Evolutionary conservation across 345 rosid genomes (phyloP), one percentile per base, ranked within the genome.

Genomic region (Populus pruinosa): DNA sequence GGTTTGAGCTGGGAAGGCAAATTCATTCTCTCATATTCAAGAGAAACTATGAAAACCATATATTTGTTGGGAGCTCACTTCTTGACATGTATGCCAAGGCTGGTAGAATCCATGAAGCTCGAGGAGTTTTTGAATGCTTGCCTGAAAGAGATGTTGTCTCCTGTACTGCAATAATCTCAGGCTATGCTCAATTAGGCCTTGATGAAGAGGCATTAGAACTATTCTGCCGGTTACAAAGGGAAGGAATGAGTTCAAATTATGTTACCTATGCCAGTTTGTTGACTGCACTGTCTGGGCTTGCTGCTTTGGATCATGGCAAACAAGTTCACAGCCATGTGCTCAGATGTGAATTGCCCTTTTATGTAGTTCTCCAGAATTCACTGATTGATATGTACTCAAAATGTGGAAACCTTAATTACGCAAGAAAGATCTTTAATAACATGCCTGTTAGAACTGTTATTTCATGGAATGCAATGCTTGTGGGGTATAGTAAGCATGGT

Each of bases 51-150:
- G 89, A 88, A 73, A 79, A 90, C 69, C 88, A 91, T 68, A 86
- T 90, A 55, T 93, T 83, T 76, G 98, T 93, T 5, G 99, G 99
- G 44, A 93, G 98, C 82, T 95, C 99, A 70, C 97, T 95, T 56
- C 95, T 95, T 75, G 97, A 95, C 85, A 90, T 93, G 98, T 95
- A 95, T 80, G 97, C 97, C 18, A 93, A 95, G 87, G 89, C 91
- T 71, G 93, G 97, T 74, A 83, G 87, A 77, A 90, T 93, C 74
- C 85, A 76, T 55, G 98, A 95, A 82, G 98, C 99, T 80, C 88
- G 83, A n/a, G 84, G 76, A 79, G 80, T 93, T 78, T 95, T 93
- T 31, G 88, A 95, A 5, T 82, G 89, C 86, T 70, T 93, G 76
- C 91, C 97, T 21, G 88, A 90, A 82, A 89, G 98, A 87, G 98